Evolutionary conservation across 148 eudicot species (phyloP), one percentile per base, ranked within the genome.

Genomic region (Suaeda aralocaspica): DNA sequence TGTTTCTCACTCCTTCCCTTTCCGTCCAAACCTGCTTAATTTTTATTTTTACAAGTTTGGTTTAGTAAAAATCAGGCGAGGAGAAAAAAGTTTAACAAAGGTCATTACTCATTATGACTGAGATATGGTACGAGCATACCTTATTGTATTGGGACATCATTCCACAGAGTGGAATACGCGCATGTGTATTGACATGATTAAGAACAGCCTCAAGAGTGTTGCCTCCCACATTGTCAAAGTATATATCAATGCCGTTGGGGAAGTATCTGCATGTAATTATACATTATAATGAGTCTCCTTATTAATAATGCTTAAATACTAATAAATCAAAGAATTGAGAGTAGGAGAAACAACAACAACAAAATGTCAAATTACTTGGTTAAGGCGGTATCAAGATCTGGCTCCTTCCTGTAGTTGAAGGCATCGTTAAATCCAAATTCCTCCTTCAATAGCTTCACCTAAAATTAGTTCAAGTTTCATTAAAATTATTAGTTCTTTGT

Each of bases 161-260:
- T 6, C 84, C 84, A 25, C 84, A 77, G 7, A 81, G 69, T 2
- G 81, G 78, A 72, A 81, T 81, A 19, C 73, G 66, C 11, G 84
- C 84, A 61, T 74, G 71, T 34, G 46, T 68, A 58, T 81, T 81
- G 29, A 81, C 84, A 68, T 81, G 78, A 41, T 71, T 81, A 21
- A 81, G 81, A 10, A 81, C 84, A 12, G 81, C 79, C 67, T 81
- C 81, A 10, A 81, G 84, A 69, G 76, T 81, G 62, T 74, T 71
- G 19, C 84, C 84, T 16, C 83, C 83, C 30, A 81, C 83, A 45
- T 81, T 81, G 44, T 81, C 83, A 22, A 81, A 72, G 79, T 81
- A 81, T 29, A 74, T 50, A 31, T 81, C 84, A 0, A 81, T 81
- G 2, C 84, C 84, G 67, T 74, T 33, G 5, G 84, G 84, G 29